Evolutionary conservation across 116 monocot genomes (phyloP), one percentile per base, ranked within the genome.

Genomic region (Cymodocea nodosa): DNA sequence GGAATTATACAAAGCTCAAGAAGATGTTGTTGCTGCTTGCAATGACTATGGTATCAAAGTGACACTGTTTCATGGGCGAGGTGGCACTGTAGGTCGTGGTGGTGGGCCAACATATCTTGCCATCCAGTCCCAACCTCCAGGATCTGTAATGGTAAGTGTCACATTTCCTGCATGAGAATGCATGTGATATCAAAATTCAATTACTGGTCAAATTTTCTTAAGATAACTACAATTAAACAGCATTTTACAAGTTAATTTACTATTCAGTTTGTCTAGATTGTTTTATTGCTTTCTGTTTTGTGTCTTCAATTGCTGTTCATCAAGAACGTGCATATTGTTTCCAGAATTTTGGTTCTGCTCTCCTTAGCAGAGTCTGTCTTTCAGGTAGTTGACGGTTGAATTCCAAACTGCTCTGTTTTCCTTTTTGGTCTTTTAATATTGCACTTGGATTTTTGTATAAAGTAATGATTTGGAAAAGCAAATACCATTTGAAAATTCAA

Each of bases 1-100:
- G 93, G 93, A 93, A 65, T 72, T 93, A 61, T 93, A 89, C 76
- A 93, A 93, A 50, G 93, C 93, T n/a, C 93, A 89, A 76, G 85
- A 89, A 59, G 84, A 86, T 69, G 84, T 93, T 24, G 89, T 89
- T 22, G 77, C 89, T 54, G 89, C 82, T 23, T 93, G 89, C 74
- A 93, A 85, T 1, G 86, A 89, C 51, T 93, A 68, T 70, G 85
- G 83, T 4, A 93, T 93, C 53, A 93, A 89, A 76, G 77, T 93
- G 15, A 93, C 93, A 8, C 74, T 93, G 59, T 93, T 93, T 54
- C 93, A 93, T 76, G 93, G 93, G 15, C 89, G 93, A 35, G 93
- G 93, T 0, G 93, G 93, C 12, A 93, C 85, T 39, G 84, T 93
- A 18, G 93, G 89, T 44, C 89, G 93, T 52, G 93, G 93, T 68